Base-by-base conservation (phyloP, 169 alveolate genomes). In the Eimeria falciformis region DNA sequence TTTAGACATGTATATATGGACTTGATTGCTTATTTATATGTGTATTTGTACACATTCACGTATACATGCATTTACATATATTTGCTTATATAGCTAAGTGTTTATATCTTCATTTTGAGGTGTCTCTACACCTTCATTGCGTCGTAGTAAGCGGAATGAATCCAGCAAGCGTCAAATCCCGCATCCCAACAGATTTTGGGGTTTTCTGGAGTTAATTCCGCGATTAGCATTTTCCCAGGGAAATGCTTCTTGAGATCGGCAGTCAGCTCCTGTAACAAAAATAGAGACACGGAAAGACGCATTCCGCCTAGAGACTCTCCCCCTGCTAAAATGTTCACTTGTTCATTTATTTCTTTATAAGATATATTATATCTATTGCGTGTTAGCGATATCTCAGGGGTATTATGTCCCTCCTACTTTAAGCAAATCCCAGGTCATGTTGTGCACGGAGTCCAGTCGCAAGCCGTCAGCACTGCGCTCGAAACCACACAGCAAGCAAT, bases 171-270 rank as follows among this genome's bases (percentile, higher is more conserved):
- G 81, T 94, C 96, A 65, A 87, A 94, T 7, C 93, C 94, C 27
- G 94, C 92, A 29, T 69, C 91, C 40, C 50, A 29, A 58, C 94
- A 85, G 68, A 92, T 69, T 9, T 56, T 66, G 33, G 95, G 95
- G 29, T 94, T 79, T 77, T 94, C 96, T 2, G 96, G 96, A 14
- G 94, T 94, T 25, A 94, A 79, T 73, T 94, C 96, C 17, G 96
- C 96, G 25, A 94, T 91, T 53, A 94, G 69, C 79, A 47, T 81
- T 18, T 78, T 46, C 46, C 86, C 37, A 2, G 94, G 95, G 58
- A 71, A 92, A 62, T 89, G 78, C 45, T 33, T 25, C 81, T 58
- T 50, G 37, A 93, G 71, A 33, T 23, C 43, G 65, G 50, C 12
- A 12, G 91, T 90, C 27, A 93, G 53, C 4, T 56, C 83, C 75